Conservation (phyloP, 352 stramenopile species). For the Salisapilia sapeloensis region DNA sequence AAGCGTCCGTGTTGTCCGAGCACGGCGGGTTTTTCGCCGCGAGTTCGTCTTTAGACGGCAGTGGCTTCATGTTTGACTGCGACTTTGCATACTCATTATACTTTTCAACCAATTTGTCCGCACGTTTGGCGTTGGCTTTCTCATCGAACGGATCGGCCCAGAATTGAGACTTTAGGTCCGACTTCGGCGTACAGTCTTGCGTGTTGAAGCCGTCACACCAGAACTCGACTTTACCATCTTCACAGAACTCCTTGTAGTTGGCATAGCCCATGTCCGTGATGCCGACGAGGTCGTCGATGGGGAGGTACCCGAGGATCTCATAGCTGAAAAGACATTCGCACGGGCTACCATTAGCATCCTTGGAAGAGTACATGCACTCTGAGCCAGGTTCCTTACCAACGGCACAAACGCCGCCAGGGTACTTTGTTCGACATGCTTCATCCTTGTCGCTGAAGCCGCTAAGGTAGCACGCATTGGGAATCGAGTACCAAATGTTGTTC, state of each 20-base stretch:
- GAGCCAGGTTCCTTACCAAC: constrained; percentile 10
- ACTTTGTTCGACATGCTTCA: constrained; percentile 3
- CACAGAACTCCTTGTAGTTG: constrained; percentile 40
- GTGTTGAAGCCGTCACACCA: constrained; percentile 21
- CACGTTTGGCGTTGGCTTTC: constrained; percentile 12
- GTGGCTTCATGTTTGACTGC: constrained; percentile 12
- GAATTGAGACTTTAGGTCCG: constrained; percentile 19
- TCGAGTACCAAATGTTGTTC: constrained; percentile 46
- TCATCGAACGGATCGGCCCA: constrained; percentile 23
- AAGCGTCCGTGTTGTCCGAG: constrained; percentile 25
- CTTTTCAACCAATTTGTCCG: constrained; percentile 14
- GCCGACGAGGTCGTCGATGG: constrained; percentile 39
- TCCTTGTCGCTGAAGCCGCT: constrained; percentile 22
- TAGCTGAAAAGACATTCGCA: no score
- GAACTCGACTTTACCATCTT: constrained; percentile 11
- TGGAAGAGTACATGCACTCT: constrained; percentile 50
- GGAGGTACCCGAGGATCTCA: constrained; percentile 30
- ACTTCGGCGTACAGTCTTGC: constrained; percentile 1
- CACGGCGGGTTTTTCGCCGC: constrained; percentile 23
- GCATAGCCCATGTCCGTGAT: constrained; percentile 41
- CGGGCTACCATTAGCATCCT: no score
- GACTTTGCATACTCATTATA: constrained; percentile 13
- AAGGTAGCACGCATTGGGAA: constrained; percentile 31
- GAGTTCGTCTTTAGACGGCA: constrained; percentile 16
- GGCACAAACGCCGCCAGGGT: constrained; percentile 10